Evolutionary conservation across 1,284 basidiomycete species (phyloP).

Genomic region (Cryptococcus hybrid): DNA sequence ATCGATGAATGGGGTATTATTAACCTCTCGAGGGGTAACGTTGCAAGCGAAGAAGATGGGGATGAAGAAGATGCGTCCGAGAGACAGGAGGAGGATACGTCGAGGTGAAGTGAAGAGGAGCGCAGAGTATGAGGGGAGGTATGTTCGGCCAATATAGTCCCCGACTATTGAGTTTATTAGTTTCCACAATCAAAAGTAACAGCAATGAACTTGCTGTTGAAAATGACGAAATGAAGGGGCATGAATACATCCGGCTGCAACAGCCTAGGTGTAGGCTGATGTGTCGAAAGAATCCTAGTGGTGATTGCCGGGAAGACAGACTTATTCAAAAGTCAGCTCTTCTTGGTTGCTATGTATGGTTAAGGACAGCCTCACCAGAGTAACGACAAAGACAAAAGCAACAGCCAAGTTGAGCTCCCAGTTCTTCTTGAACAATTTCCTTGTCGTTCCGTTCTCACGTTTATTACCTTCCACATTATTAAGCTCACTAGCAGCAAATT

Average conservation of each 20-base stretch:
- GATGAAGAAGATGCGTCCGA: conserved; percentile 70
- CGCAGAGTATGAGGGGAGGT: conserved; percentile 63
- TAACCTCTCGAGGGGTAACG: conserved; percentile 22
- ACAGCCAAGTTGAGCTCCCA: conserved; percentile 67
- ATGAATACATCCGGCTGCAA: conserved; percentile 48
- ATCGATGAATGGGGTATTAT: conserved; percentile 44
- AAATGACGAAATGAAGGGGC: conserved; percentile 49
- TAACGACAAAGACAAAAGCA: conserved; percentile 71
- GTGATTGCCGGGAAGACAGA: conserved; percentile 83
- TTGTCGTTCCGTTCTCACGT: conserved; percentile 15
- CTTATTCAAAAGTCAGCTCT: conserved; percentile 51
- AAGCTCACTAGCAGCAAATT: conserved; percentile 1
- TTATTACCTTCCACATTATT: conserved; percentile 4
- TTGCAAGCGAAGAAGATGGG: conserved; percentile 84
- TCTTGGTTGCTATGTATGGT: background rate
- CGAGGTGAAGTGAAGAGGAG: conserved; percentile 66
- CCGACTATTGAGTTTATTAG: conserved; percentile 51
- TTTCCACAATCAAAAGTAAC: background rate
- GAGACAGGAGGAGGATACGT: conserved; percentile 61
- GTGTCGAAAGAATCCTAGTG: conserved; percentile 65
- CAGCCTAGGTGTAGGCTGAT: conserved; percentile 49
- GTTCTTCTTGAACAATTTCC: conserved; percentile 58
- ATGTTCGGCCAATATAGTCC: conserved; percentile 72
- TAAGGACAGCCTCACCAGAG: conserved; percentile 60
- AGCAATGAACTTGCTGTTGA: conserved; percentile 40